Evolutionary conservation across 169 alveolate species (phyloP).

Genomic region (Plasmodium inui): DNA sequence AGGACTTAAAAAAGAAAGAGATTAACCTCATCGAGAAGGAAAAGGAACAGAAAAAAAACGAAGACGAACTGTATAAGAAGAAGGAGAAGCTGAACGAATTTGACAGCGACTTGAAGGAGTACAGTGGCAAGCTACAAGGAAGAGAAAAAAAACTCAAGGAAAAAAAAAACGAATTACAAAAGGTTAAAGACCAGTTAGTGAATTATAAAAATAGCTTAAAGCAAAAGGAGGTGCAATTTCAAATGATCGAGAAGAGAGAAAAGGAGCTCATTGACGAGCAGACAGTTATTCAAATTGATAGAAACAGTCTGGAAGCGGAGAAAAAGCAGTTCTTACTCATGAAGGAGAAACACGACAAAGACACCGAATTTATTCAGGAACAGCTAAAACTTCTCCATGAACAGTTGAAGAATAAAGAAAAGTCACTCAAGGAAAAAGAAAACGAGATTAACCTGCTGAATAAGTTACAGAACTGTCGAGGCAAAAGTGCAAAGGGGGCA

Average conservation of each 20-base stretch:
- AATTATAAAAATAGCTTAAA: constrained; percentile 68
- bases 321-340: constrained; percentile 60
- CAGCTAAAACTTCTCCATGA: constrained; percentile 70
- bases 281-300: constrained; percentile 58
- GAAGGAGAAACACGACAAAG: constrained; percentile 72
- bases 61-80: constrained; percentile 65
- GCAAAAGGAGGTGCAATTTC: constrained; percentile 62
- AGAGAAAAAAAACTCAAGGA: constrained; percentile 72
- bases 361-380: constrained; percentile 71
- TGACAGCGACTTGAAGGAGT: constrained; percentile 38
- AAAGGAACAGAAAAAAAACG: constrained; percentile 33
- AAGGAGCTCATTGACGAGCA: constrained; percentile 69
- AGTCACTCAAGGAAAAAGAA: constrained; percentile 67
- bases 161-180: constrained; percentile 64
- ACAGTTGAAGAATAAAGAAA: constrained; percentile 65
- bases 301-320: constrained; percentile 70
- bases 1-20: constrained; percentile 50
- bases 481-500: constrained; percentile 58
- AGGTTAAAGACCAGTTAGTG: constrained; percentile 61
- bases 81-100: constrained; percentile 35
- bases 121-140: constrained; percentile 56
- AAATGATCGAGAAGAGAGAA: constrained; percentile 60
- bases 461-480: constrained; percentile 64
- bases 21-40: constrained; percentile 59
- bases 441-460: constrained; percentile 54